Evolutionary conservation across 345 rosid genomes (phyloP).

Genomic region (Alliaria petiolata): DNA sequence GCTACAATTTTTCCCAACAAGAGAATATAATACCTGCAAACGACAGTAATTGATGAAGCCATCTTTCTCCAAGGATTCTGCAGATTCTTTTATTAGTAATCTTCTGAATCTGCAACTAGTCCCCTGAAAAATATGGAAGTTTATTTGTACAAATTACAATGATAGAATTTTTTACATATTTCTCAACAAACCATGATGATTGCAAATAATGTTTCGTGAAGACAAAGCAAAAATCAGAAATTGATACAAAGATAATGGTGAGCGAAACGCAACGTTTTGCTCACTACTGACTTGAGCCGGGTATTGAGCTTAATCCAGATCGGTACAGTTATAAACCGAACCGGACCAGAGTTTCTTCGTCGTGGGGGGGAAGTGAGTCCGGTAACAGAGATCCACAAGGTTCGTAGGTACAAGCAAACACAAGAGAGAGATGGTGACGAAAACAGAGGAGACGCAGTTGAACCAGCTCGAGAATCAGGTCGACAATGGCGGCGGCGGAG

Average conservation of each 20-base stretch:
- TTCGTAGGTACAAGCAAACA: neutral
- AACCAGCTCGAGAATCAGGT: slow-evolving; percentile 73
- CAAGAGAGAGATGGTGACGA: slow-evolving; percentile 69
- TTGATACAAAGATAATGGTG: too few species aligned
- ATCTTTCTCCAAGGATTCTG: slow-evolving; percentile 68
- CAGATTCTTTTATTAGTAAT: slow-evolving; percentile 50
- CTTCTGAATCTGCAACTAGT: too few species aligned
- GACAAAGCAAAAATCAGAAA: neutral
- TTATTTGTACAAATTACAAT: too few species aligned
- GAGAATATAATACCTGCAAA: slow-evolving; percentile 62
- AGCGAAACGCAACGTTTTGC: too few species aligned
- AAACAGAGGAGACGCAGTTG: slow-evolving; percentile 65
- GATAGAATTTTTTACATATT: too few species aligned
- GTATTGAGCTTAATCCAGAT: neutral
- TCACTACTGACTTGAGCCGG: neutral
- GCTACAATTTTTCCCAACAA: too few species aligned
- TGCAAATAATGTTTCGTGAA: too few species aligned
- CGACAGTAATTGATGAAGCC: slow-evolving; percentile 98
- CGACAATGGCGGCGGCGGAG: slow-evolving; percentile 92
- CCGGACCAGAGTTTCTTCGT: neutral
- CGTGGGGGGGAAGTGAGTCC: neutral
- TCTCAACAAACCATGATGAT: neutral
- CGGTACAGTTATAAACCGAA: neutral
- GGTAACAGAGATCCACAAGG: slow-evolving; percentile 14
- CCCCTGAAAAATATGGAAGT: too few species aligned